Base-by-base conservation (phyloP, 2,329 filamentous ascomycete genomes). In the Neodidymelliopsis sp. region DNA sequence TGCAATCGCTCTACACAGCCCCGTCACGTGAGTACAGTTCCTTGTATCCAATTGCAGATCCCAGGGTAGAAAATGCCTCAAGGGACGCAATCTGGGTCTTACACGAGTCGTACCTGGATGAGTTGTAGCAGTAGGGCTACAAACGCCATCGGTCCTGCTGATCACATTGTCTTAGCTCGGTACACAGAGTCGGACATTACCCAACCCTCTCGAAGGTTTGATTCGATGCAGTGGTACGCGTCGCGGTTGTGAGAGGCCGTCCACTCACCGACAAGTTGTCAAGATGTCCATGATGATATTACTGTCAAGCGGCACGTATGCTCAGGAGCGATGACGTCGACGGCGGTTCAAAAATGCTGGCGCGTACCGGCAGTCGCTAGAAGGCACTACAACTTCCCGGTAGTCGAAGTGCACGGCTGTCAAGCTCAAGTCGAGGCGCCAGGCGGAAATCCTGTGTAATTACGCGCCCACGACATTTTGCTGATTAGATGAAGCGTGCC, bases 11-110 rank as follows among this genome's bases (percentile, higher is more conserved):
- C 25, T 51, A 51, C 48, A 51, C 48, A 51, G 48, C 48, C 48
- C 48, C 48, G n/a, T 53, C 49, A 53, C 49, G 49, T 53, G 49
- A 40, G 20, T 19, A 16, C 28, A 20, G 28, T 49, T 25, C 49
- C 52, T 31, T 50, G 52, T 31, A 52, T 43, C 50, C 41, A 37
- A 30, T 19, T 47, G 44, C 41, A 52, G 53, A 56, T 59, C 53
- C 31, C 31, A 29, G 22, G 20, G 16, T 16, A 20, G 33, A 49
- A 53, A 53, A 53, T 53, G 29, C 50, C 50, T 28, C 44, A 49
- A 40, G 35, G 45, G 34, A 40, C 28, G 39, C 38, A 37, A 49
- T 22, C 23, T 49, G 44, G 16, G 13, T 45, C 19, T 41, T 49
- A 39, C 38, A 45, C 25, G 40, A 35, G 36, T 37, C 33, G 34